Evolutionary conservation across 164 flowering plant genomes (phyloP).

Genomic region (Piper betle): DNA sequence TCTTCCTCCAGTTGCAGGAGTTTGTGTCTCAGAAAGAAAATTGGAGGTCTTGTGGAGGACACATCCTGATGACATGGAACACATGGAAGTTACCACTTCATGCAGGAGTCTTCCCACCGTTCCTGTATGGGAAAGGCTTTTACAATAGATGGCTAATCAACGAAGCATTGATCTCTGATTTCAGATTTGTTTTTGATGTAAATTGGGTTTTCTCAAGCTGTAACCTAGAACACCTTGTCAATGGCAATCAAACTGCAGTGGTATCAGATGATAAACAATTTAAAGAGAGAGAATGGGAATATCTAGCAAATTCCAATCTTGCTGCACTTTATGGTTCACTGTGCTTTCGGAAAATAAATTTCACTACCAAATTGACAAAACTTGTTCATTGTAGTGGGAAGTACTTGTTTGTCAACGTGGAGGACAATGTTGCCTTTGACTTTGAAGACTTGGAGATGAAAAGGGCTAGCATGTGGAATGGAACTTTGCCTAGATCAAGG

Average conservation of each 20-base stretch:
- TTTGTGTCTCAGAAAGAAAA: conserved; percentile 25
- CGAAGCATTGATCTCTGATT: conserved; percentile 57
- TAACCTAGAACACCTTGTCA: conserved; percentile 19
- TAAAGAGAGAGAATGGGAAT: conserved; percentile 52
- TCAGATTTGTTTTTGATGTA: conserved; percentile 81
- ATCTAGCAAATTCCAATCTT: conserved; percentile 42
- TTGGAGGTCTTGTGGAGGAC: conserved; percentile 25
- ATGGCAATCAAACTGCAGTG: conserved; percentile 6
- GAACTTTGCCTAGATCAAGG: conserved; percentile 16
- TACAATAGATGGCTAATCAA: conserved; percentile 65
- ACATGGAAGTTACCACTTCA: conserved; percentile 57
- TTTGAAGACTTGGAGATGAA: conserved; percentile 6
- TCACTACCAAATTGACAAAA: conserved; percentile 30
- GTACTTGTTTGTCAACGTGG: conserved; percentile 28
- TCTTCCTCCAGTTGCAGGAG: conserved; percentile 70
- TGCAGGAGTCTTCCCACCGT: conserved; percentile 83
- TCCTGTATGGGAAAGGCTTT: conserved; percentile 62
- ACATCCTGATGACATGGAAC: conserved; percentile 79
- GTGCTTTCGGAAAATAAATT: conserved; percentile 35
- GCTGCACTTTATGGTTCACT: conserved; percentile 58
- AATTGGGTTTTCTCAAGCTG: conserved; percentile 53
- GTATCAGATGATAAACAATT: conserved; percentile 6
- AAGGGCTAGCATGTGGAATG: conserved; percentile 22
- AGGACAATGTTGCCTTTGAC: conserved; percentile 20
- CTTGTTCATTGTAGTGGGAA: conserved; percentile 38